phyloP scores from a whole-genome alignment of 2,329 filamentous ascomycete genomes.

The Fusarium solani-melongenae region DNA sequence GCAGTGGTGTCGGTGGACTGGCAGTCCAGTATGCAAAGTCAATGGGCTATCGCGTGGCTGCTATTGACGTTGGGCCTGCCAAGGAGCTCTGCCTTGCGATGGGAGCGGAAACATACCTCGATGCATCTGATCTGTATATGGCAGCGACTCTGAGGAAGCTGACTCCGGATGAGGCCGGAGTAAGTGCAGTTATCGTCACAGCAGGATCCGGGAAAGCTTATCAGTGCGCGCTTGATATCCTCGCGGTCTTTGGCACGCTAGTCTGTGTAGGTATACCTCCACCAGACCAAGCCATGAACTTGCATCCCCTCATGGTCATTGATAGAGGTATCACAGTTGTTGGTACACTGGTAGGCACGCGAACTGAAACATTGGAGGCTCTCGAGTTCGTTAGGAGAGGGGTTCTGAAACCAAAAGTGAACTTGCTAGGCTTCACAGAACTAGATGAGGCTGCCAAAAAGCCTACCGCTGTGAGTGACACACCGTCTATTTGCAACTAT shows the following conservation, averaged over 20 bases:
- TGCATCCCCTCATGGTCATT: conserved; percentile 52
- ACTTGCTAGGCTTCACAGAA: not conserved
- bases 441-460: not conserved
- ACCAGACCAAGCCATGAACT: conserved; percentile 31
- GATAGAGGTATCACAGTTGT: conserved; percentile 48
- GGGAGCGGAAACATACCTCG: conserved; percentile 54
- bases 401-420: conserved; percentile 16
- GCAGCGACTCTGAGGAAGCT: conserved; percentile 7
- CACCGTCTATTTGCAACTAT: not conserved
- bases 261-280: conserved; percentile 54
- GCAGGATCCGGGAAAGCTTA: conserved; percentile 48
- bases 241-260: conserved; percentile 49
- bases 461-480: not conserved
- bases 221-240: conserved; percentile 45
- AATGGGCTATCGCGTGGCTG: conserved; percentile 55
- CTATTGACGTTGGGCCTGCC: conserved; percentile 50
- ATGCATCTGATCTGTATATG: conserved; percentile 29
- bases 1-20: conserved; percentile 53
- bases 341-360: conserved; percentile 51
- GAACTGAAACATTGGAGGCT: conserved; percentile 53
- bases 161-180: conserved; percentile 8
- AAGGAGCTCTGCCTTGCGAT: conserved; percentile 45
- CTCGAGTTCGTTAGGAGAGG: conserved; percentile 51
- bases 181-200: conserved; percentile 46
- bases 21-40: conserved; percentile 53